These are phyloP conservation scores for Silene coronaria DNA, from an alignment of 179 eudicot species.

Conservation along the genomic window DNA sequence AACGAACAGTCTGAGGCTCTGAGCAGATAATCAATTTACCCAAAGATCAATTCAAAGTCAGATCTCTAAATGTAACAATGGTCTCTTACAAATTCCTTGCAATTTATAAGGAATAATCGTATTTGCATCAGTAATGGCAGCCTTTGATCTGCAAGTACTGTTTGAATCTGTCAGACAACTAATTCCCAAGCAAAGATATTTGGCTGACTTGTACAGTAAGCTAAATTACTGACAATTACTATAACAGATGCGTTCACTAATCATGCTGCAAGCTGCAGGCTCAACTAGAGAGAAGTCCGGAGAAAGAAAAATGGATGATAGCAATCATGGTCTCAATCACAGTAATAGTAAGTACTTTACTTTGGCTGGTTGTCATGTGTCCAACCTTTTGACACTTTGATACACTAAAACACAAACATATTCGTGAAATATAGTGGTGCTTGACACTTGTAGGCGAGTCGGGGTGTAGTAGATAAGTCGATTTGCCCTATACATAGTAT, in stretches of 20 bases:
- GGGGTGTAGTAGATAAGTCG: too few species aligned
- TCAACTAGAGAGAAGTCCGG: conserved; percentile 12
- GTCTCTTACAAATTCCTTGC: neutral
- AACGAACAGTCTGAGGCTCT: too few species aligned
- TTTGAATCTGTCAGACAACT: conserved; percentile 16
- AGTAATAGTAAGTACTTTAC: conserved; percentile 14
- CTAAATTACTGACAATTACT: neutral
- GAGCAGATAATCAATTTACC: too few species aligned
- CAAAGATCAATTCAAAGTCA: neutral
- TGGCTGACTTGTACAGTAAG: neutral
- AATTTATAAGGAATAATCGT: conserved; percentile 14
- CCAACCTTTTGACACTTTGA: too few species aligned
- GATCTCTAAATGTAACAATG: neutral
- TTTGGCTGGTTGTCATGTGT: too few species aligned
- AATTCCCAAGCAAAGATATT: conserved; percentile 11
- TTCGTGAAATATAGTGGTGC: too few species aligned
- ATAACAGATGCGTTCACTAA: neutral
- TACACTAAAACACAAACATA: too few species aligned
- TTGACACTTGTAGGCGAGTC: neutral
- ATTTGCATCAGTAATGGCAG: conserved; percentile 18
- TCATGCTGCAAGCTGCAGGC: conserved; percentile 12
- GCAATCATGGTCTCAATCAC: conserved; percentile 14
- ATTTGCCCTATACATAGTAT: too few species aligned
- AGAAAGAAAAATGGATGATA: conserved; percentile 16
- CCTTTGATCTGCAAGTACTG: conserved; percentile 14